A percentile compares a stretch with the other conserved stretches of the same genome.
Conservation (phyloP, 1,284 basidiomycete genomes). For the Melampsora americana region DNA sequence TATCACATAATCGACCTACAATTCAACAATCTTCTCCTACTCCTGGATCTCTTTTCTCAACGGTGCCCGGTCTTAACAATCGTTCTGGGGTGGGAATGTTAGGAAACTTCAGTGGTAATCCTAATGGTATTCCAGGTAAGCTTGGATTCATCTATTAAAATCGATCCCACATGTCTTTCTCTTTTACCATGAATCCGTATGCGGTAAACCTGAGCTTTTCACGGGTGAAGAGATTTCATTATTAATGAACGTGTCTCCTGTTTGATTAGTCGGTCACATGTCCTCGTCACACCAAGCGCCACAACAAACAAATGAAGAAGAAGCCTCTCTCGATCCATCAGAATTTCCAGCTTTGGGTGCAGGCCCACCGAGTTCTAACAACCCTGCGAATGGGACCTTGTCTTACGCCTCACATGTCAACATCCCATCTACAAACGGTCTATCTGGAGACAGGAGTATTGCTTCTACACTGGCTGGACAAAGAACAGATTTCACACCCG, state of each 20-base stretch:
- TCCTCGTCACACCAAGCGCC: constrained; percentile 23
- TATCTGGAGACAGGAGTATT: constrained; percentile 22
- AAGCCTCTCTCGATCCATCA: constrained; percentile 43
- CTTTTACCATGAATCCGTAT: constrained; percentile 1
- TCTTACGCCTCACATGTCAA: constrained; percentile 44
- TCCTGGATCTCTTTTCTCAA: constrained; percentile 40
- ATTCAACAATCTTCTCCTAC: constrained; percentile 36
- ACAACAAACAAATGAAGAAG: constrained; percentile 34
- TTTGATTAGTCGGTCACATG: constrained; percentile 37
- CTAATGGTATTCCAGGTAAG: constrained; percentile 36
- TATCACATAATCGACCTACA: constrained; percentile 22
- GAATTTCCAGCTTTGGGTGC: constrained; percentile 41
- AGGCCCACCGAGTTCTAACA: constrained; percentile 25
- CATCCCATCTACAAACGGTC: constrained; percentile 24
- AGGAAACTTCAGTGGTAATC: constrained; percentile 27
- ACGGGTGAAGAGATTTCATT: neutral
- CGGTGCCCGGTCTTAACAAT: constrained; percentile 10
- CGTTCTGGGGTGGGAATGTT: neutral
- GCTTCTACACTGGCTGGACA: constrained; percentile 33
- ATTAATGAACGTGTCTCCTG: neutral
- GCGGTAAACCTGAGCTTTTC: too few species aligned
- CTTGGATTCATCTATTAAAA: neutral
- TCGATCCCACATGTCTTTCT: neutral
- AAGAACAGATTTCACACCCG: constrained; percentile 42
- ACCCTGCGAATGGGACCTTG: constrained; percentile 27